Percentiles rank a stretch among this genome's conserved stretches.
phyloP scores from a whole-genome alignment of 768 basidiomycete genomes.

The Hirschioporus abietinus region DNA sequence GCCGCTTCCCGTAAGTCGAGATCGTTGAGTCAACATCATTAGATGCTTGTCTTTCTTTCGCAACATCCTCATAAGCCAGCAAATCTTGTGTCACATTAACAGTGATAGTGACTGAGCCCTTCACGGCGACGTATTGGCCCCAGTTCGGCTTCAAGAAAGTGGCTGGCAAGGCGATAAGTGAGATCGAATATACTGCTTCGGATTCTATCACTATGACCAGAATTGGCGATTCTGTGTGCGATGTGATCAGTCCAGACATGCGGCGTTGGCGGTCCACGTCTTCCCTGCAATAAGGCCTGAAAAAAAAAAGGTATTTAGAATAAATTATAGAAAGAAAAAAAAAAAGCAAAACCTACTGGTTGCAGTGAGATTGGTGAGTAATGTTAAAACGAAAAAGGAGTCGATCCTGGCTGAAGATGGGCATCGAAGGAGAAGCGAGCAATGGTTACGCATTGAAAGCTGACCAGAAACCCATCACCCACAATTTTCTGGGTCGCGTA shows the following conservation, averaged over 20 bases:
- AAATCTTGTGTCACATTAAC: neutral
- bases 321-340: neutral
- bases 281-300: constrained; percentile 27
- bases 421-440: constrained; percentile 19
- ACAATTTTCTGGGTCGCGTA: constrained; percentile 33
- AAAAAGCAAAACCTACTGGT: constrained; percentile 21
- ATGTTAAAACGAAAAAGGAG: constrained; percentile 33
- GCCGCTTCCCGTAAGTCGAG: neutral
- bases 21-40: neutral
- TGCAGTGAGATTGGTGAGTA: constrained; percentile 33
- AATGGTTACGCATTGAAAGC: constrained; percentile 8
- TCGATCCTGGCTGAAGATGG: constrained; percentile 32
- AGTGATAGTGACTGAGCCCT: constrained; percentile 29
- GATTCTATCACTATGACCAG: constrained; percentile 33
- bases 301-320: neutral
- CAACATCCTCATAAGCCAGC: neutral
- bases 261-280: constrained; percentile 27
- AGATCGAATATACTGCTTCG: constrained; percentile 31
- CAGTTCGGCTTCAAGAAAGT: constrained; percentile 28
- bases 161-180: constrained; percentile 27
- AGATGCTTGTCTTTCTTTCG: neutral
- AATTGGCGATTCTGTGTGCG: constrained; percentile 25
- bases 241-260: constrained; percentile 19
- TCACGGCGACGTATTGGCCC: constrained; percentile 32
- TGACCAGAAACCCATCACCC: constrained; percentile 32